A percentile compares a stretch with the other conserved stretches of the same genome.
phyloP scores from a whole-genome alignment of 2,329 filamentous ascomycete species.

The Aspergillus sp. region DNA sequence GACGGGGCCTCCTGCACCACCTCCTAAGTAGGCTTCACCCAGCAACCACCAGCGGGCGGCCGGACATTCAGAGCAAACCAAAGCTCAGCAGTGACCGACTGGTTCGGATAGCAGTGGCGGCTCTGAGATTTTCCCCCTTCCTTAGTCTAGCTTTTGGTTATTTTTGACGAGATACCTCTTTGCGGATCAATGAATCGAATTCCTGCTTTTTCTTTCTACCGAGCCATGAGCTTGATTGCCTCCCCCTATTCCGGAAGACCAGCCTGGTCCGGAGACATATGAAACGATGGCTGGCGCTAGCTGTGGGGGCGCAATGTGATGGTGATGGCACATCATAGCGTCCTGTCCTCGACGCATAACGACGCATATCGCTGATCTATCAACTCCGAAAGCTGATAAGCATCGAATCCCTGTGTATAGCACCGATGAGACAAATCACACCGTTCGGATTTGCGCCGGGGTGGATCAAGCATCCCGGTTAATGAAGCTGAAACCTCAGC shows the following conservation, averaged over 20 bases:
- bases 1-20: constrained; percentile 14
- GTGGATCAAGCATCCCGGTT: constrained; percentile 1
- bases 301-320: neutral
- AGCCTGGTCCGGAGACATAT: neutral
- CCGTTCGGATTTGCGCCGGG: neutral
- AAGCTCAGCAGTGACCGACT: neutral
- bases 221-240: neutral
- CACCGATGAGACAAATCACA: neutral
- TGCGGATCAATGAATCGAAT: constrained; percentile 2
- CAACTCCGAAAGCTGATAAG: neutral
- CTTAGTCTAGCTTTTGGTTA: neutral
- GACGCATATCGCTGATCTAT: neutral
- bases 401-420: neutral
- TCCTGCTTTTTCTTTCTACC: neutral
- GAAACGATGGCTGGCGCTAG: neutral
- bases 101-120: neutral
- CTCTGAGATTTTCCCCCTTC: neutral
- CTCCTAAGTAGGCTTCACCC: constrained; percentile 5
- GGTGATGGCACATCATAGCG: no score
- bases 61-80: neutral
- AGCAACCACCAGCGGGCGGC: no score
- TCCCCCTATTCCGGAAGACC: neutral
- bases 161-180: constrained; percentile 8
- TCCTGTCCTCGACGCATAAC: neutral
- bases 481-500: constrained; percentile 24